phyloP scores from a whole-genome alignment of 495 filamentous ascomycete species.

The Penicillium soppii region DNA sequence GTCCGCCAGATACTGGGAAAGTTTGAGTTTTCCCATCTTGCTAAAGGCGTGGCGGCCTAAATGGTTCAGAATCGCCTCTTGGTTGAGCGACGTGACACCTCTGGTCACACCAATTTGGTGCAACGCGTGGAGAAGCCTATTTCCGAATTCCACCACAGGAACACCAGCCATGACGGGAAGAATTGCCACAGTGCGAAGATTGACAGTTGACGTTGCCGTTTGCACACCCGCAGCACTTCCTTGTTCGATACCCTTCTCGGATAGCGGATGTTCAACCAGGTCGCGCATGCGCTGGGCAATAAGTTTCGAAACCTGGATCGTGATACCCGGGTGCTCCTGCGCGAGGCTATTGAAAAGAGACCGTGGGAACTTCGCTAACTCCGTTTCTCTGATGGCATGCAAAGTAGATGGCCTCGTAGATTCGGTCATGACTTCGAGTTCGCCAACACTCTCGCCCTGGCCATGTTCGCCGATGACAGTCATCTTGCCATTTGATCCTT shows the following conservation, averaged over 20 bases:
- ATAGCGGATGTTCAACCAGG: slow-evolving; percentile 75
- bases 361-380: slow-evolving; percentile 92
- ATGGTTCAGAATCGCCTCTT: slow-evolving; percentile 90
- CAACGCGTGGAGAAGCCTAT: slow-evolving; percentile 81
- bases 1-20: slow-evolving; percentile 94
- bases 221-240: slow-evolving; percentile 57
- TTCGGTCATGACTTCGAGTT: slow-evolving; percentile 96
- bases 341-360: slow-evolving; percentile 97
- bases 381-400: slow-evolving; percentile 94
- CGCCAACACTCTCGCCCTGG: slow-evolving; percentile 95
- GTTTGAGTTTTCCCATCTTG: slow-evolving; percentile 93
- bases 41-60: slow-evolving; percentile 94
- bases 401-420: slow-evolving; percentile 83
- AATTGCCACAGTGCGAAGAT: slow-evolving; percentile 89
- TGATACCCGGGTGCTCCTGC: slow-evolving; percentile 95
- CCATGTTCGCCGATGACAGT: slow-evolving; percentile 90
- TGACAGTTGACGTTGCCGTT: slow-evolving; percentile 81
- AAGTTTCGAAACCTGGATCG: slow-evolving; percentile 98
- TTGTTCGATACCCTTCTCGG: slow-evolving; percentile 62
- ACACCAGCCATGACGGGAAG: slow-evolving; percentile 88
- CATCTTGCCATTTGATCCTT: slow-evolving; percentile 76
- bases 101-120: slow-evolving; percentile 84
- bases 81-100: slow-evolving; percentile 89
- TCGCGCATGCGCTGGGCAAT: slow-evolving; percentile 94
- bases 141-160: slow-evolving; percentile 92